Percentiles rank a stretch among this genome's conserved stretches.
Evolutionary conservation across 371 early-diverging fungal species (phyloP).

Genomic region (Batkoa obscura): DNA sequence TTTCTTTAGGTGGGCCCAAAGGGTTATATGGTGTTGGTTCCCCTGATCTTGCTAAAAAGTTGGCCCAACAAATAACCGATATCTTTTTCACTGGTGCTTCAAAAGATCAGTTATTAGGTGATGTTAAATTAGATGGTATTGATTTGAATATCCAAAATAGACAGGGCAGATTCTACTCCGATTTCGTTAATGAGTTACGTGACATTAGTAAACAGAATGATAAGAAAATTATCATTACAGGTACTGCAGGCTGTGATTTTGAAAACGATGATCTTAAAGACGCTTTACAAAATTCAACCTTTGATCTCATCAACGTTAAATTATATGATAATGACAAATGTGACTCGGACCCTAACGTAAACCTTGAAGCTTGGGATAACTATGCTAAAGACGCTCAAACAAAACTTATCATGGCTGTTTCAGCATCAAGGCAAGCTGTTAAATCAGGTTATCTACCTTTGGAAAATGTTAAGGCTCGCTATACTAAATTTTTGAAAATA

Average conservation of each 20-base stretch:
- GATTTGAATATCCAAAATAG: slow-evolving; percentile 52
- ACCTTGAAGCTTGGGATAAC: background rate
- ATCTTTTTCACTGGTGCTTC: slow-evolving; percentile 29
- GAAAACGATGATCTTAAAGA: slow-evolving; percentile 31
- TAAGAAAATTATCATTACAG: slow-evolving; percentile 13
- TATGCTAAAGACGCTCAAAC: background rate
- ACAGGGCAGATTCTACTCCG: slow-evolving; percentile 18
- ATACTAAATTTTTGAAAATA: no score
- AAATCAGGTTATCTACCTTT: background rate
- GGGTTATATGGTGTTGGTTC: slow-evolving; percentile 31
- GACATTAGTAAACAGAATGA: slow-evolving; percentile 12
- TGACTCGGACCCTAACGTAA: background rate
- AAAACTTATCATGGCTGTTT: background rate
- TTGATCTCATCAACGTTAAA: slow-evolving; percentile 47
- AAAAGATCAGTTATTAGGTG: slow-evolving; percentile 31
- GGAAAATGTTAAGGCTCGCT: no score
- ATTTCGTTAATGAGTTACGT: slow-evolving; percentile 27
- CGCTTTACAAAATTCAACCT: slow-evolving; percentile 24
- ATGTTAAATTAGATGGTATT: slow-evolving; percentile 38
- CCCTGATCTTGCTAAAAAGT: slow-evolving; percentile 23
- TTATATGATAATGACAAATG: slow-evolving; percentile 35
- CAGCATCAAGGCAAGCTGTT: background rate
- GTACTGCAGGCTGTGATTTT: slow-evolving; percentile 24
- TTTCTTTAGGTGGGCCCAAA: slow-evolving; percentile 48
- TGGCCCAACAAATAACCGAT: slow-evolving; percentile 39